Percentiles rank a stretch among this genome's conserved stretches.
phyloP scores from a whole-genome alignment of 1,284 basidiomycete genomes.

The Neotropicomus parvogracilis region DNA sequence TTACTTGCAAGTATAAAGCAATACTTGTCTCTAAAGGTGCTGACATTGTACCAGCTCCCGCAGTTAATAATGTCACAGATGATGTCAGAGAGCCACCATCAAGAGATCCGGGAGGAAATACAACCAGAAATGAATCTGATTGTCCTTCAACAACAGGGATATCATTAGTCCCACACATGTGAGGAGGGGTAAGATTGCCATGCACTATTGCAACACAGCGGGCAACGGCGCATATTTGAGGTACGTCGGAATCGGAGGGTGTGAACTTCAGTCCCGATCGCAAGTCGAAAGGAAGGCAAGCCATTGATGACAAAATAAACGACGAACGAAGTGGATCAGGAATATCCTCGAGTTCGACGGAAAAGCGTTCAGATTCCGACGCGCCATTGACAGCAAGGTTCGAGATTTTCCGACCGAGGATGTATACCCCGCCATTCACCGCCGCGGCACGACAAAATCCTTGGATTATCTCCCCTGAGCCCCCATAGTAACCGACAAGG shows the following conservation, averaged over 20 bases:
- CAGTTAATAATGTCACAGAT: conserved; percentile 69
- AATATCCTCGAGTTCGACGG: conserved; percentile 59
- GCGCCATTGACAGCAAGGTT: conserved; percentile 36
- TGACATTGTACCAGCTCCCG: conserved; percentile 83
- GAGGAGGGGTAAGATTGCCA: conserved; percentile 34
- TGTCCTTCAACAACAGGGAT: conserved; percentile 22
- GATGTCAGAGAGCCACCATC: conserved; percentile 42
- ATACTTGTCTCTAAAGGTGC: conserved; percentile 82
- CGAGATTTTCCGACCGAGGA: conserved; percentile 63
- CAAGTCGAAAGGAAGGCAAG: conserved; percentile 34
- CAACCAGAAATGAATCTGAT: conserved; percentile 51
- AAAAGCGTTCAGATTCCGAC: conserved; percentile 31
- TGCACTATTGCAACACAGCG: conserved; percentile 71
- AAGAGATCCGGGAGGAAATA: conserved; percentile 76
- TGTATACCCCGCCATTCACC: conserved; percentile 81
- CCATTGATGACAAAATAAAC: conserved; percentile 43
- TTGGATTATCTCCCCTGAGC: conserved; percentile 87
- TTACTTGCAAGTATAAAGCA: conserved; percentile 23
- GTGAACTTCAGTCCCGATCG: conserved; percentile 17
- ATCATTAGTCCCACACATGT: conserved; percentile 20
- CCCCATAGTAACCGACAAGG: conserved; percentile 92
- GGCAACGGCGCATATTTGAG: conserved; percentile 39
- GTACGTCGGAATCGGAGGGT: background rate
- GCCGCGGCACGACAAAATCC: conserved; percentile 90
- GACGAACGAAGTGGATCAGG: conserved; percentile 47